Percentiles rank a stretch among this genome's conserved stretches.
Evolutionary conservation across 441 rosid species (phyloP).

Genomic region (Jatropha multifida): DNA sequence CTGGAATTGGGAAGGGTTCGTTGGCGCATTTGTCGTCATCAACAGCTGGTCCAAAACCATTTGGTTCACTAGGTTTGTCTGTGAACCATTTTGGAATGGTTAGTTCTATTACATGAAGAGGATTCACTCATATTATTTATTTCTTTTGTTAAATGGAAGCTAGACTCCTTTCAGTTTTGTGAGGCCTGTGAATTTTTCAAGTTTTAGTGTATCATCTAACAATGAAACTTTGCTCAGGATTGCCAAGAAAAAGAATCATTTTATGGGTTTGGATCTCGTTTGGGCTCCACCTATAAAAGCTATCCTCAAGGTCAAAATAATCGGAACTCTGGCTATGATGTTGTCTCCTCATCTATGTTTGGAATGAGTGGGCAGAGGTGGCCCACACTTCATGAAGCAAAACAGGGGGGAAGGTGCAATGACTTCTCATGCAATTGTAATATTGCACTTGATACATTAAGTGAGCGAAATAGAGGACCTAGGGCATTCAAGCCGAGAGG

Average conservation of each 20-base stretch:
- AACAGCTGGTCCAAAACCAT: constrained; percentile 33
- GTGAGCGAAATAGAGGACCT: constrained; percentile 65
- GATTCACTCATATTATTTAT: not conserved
- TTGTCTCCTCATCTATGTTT: constrained; percentile 34
- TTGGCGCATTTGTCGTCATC: constrained; percentile 33
- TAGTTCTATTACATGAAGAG: constrained; percentile 29
- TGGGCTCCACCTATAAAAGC: constrained; percentile 40
- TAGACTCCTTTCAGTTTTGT: constrained; percentile 7
- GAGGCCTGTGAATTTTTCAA: not conserved
- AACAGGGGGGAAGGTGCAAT: constrained; percentile 42
- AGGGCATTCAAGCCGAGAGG: constrained; percentile 53
- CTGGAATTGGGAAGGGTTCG: constrained; percentile 28
- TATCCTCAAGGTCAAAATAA: constrained; percentile 33
- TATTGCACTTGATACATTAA: constrained; percentile 46
- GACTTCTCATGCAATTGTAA: constrained; percentile 47
- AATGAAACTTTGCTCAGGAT: constrained; percentile 39
- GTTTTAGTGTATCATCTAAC: constrained; percentile 16
- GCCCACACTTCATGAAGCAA: constrained; percentile 49
- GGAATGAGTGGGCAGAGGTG: constrained; percentile 44
- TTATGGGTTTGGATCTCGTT: constrained; percentile 46
- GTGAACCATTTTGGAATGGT: constrained; percentile 47
- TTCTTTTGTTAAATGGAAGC: constrained; percentile 7
- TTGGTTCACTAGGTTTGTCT: constrained; percentile 32
- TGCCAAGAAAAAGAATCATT: constrained; percentile 38
- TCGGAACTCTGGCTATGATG: constrained; percentile 37